Evolutionary conservation across 768 basidiomycete species (phyloP).

Genomic region (Boletus reticulatus): DNA sequence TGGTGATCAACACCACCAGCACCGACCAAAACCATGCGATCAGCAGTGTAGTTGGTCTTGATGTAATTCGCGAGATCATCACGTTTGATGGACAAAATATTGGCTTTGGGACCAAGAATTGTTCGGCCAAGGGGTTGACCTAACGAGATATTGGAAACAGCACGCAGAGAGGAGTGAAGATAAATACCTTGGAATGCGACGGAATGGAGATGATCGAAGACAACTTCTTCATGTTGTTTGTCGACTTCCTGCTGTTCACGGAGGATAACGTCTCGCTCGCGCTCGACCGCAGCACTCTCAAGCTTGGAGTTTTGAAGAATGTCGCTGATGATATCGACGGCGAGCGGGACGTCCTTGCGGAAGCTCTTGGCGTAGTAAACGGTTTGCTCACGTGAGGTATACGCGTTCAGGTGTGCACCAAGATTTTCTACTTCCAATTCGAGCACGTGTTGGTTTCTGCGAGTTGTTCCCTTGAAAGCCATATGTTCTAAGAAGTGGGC

Average conservation of each 20-base stretch:
- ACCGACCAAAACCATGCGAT: conserved; percentile 98
- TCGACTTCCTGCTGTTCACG: conserved; percentile 99
- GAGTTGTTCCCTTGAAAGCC: conserved; percentile 95
- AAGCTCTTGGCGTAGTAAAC: conserved; percentile 99
- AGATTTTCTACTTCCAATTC: conserved; percentile 98
- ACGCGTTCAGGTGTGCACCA: conserved; percentile 96
- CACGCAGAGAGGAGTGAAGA: neutral
- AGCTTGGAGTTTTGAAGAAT: conserved; percentile 97
- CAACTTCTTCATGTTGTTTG: conserved; percentile 97
- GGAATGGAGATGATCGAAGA: conserved; percentile 96
- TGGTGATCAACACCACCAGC: conserved; percentile 92
- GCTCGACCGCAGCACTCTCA: conserved; percentile 81
- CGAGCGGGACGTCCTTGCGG: conserved; percentile 85
- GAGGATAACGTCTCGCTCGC: conserved; percentile 94
- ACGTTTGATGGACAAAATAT: conserved; percentile 93
- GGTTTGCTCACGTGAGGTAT: conserved; percentile 98
- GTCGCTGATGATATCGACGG: conserved; percentile 97
- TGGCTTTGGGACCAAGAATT: conserved; percentile 93
- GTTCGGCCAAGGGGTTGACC: conserved; percentile 95
- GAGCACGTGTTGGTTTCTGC: conserved; percentile 82
- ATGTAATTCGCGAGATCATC: conserved; percentile 90
- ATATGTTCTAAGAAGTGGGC: conserved; percentile 99
- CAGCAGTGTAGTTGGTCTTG: conserved; percentile 96
- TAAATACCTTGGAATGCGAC: conserved; percentile 89
- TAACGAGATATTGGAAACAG: conserved; percentile 32